A percentile compares a stretch with the other conserved stretches of the same genome.
Evolutionary conservation across 371 early-diverging fungal genomes (phyloP).

Genomic region (Rhizopus microsporus): DNA sequence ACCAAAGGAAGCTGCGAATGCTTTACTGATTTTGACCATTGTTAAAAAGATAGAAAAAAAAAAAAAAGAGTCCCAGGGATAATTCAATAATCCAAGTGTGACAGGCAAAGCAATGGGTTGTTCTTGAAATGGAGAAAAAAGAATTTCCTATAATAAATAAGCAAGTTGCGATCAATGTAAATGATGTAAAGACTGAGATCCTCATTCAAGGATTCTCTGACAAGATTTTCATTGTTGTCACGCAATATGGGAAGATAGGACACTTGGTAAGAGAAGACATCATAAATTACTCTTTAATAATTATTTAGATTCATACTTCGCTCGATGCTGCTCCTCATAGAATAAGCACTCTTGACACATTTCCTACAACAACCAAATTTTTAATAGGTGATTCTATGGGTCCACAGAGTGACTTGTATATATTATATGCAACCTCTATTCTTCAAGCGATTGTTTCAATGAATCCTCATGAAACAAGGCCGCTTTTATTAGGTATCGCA

Average conservation of each 20-base stretch:
- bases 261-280: slow-evolving; percentile 49
- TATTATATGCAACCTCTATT: slow-evolving; percentile 65
- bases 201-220: slow-evolving; percentile 62
- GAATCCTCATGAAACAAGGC: slow-evolving; percentile 63
- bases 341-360: slow-evolving; percentile 43
- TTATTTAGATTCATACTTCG: slow-evolving; percentile 46
- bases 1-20: slow-evolving; percentile 46
- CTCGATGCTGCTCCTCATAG: slow-evolving; percentile 48
- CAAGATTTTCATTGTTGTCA: slow-evolving; percentile 66
- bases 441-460: slow-evolving; percentile 62
- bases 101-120: background rate
- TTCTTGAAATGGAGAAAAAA: slow-evolving; percentile 19
- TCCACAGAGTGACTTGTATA: slow-evolving; percentile 59
- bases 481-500: slow-evolving; percentile 65
- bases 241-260: slow-evolving; percentile 66
- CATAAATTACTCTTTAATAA: background rate
- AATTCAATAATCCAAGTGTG: background rate
- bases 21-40: slow-evolving; percentile 38
- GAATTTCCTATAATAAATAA: slow-evolving; percentile 59
- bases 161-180: slow-evolving; percentile 55
- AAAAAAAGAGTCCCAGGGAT: background rate
- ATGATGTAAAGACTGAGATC: slow-evolving; percentile 67
- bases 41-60: background rate
- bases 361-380: slow-evolving; percentile 53
- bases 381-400: slow-evolving; percentile 57